Evolutionary conservation across 306 rosid species (phyloP).

Genomic region (Gleditsia sinensis): DNA sequence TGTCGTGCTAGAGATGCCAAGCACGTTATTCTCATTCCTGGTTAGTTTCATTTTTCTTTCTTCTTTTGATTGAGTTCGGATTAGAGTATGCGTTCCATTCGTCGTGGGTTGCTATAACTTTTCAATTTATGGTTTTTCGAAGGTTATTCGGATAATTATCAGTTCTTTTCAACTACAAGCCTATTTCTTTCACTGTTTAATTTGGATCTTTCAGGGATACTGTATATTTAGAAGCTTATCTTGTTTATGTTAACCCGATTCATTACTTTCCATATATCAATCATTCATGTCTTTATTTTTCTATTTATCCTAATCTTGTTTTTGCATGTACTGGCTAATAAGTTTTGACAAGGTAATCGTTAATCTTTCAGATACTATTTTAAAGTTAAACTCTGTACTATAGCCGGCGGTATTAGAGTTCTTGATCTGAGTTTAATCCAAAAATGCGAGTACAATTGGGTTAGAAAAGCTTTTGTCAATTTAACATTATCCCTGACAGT

Average conservation of each 20-base stretch:
- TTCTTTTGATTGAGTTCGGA: slow-evolving; percentile 15
- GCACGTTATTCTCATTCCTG: slow-evolving; percentile 33
- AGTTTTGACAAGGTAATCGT: slow-evolving; percentile 14
- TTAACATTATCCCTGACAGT: neutral
- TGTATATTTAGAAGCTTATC: slow-evolving; percentile 13
- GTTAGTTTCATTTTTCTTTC: slow-evolving; percentile 39
- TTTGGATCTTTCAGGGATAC: slow-evolving; percentile 39
- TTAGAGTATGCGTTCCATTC: slow-evolving; percentile 19
- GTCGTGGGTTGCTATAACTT: slow-evolving; percentile 10
- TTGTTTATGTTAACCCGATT: neutral
- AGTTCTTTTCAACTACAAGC: slow-evolving; percentile 26
- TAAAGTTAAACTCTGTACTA: neutral
- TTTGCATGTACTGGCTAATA: neutral
- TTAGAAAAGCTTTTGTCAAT: neutral
- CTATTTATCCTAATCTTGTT: neutral
- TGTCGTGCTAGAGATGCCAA: slow-evolving; percentile 36
- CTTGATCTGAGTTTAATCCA: neutral
- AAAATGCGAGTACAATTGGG: neutral
- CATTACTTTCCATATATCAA: neutral
- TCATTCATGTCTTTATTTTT: slow-evolving; percentile 1
- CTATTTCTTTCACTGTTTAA: slow-evolving; percentile 11
- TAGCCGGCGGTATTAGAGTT: neutral
- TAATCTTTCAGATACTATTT: neutral
- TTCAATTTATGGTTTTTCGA: slow-evolving; percentile 26
- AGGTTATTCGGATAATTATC: slow-evolving; percentile 12